Conservation (phyloP, 1,284 basidiomycete species). For the Cutaneotrichosporon mucoides region DNA sequence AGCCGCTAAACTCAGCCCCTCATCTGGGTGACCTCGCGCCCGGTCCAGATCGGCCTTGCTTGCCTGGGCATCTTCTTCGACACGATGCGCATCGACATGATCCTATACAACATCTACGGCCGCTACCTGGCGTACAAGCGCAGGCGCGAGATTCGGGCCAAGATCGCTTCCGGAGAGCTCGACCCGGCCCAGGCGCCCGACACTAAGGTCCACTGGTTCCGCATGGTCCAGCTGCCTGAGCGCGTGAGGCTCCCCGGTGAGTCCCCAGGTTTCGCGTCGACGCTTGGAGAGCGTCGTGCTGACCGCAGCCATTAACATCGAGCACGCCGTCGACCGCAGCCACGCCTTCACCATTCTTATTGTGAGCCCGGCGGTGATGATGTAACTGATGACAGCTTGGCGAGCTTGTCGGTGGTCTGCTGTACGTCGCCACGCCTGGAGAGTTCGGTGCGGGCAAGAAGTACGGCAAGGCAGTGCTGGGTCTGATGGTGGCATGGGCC, state of each 20-base stretch:
- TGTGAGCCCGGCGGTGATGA: constrained; percentile 13
- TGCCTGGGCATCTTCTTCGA: constrained; percentile 28
- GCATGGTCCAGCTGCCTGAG: constrained; percentile 19
- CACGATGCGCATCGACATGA: constrained; percentile 22
- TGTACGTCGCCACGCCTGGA: constrained; percentile 9
- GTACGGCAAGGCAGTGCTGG: constrained; percentile 44
- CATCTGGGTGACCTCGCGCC: constrained; percentile 32
- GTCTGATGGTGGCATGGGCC: constrained; percentile 50
- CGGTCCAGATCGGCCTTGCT: constrained; percentile 32
- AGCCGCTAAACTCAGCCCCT: constrained; percentile 28
- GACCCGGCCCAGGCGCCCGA: neutral
- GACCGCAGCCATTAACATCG: constrained; percentile 47
- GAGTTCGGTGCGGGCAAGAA: constrained; percentile 23
- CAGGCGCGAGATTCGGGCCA: neutral
- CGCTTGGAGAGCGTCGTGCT: neutral
- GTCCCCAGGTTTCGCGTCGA: constrained; percentile 2
- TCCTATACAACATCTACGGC: constrained; percentile 21
- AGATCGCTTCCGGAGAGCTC: constrained; percentile 2
- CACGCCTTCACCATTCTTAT: constrained; percentile 49
- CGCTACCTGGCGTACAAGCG: neutral
- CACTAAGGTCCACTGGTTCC: neutral
- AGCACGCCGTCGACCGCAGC: constrained; percentile 49
- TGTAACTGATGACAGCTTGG: constrained; percentile 21
- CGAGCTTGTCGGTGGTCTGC: constrained; percentile 26
- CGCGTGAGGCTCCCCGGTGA: constrained; percentile 29